Evolutionary conservation across 2,329 filamentous ascomycete genomes (phyloP).

Genomic region (Ophiostoma piceae): DNA sequence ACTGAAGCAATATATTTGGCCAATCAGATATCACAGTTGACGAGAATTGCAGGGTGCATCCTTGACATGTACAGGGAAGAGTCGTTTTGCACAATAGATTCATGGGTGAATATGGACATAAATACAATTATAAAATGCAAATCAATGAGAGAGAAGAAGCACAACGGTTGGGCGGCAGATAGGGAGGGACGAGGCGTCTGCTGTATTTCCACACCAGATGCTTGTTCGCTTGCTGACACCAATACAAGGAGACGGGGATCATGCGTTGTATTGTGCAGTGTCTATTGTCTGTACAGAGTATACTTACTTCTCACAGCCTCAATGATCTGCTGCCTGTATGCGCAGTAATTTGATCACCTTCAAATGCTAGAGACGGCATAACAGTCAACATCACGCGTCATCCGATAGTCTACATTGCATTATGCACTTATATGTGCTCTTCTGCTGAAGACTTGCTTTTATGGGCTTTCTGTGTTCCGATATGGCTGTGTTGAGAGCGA

Average conservation of each 20-base stretch:
- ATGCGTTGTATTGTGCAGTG: neutral
- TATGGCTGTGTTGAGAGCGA: neutral
- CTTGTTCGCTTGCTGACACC: conserved; percentile 28
- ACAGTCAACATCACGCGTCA: neutral
- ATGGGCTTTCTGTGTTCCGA: neutral
- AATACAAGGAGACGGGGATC: neutral
- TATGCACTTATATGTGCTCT: neutral
- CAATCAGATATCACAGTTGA: neutral
- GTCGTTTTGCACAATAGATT: neutral
- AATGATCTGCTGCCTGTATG: neutral
- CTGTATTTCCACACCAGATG: conserved; percentile 26
- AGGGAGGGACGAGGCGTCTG: conserved; percentile 17
- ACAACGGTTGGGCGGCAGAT: neutral
- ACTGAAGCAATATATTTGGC: neutral
- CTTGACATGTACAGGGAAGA: neutral
- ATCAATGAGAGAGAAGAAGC: neutral
- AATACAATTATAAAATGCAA: neutral
- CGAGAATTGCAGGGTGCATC: conserved; percentile 2
- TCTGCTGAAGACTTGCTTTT: neutral
- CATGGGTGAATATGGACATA: neutral
- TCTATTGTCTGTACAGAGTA: neutral
- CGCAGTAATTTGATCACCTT: neutral
- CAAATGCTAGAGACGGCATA: neutral
- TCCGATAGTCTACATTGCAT: neutral
- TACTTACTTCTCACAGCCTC: neutral